phyloP scores from a whole-genome alignment of 768 basidiomycete species.

The Melanogaster broomeanus region DNA sequence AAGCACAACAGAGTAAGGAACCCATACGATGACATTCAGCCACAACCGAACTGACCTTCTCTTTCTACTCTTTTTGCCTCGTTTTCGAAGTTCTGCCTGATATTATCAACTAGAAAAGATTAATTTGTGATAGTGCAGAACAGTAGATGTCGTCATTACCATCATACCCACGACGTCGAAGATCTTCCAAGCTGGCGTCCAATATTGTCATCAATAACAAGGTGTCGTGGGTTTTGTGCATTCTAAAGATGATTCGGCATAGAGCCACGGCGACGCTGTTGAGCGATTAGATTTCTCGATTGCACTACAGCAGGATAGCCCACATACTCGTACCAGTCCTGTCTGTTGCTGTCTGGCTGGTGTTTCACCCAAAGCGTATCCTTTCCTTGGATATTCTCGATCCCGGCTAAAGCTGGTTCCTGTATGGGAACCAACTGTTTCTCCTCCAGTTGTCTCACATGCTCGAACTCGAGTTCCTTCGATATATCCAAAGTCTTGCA shows the following conservation, averaged over 20 bases:
- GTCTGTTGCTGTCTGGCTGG: constrained; percentile 22
- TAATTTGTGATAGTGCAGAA: background rate
- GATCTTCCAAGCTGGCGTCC: constrained; percentile 77
- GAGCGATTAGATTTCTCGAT: constrained; percentile 2
- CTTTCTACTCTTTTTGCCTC: background rate
- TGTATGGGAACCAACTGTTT: constrained; percentile 33
- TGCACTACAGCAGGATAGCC: constrained; percentile 31
- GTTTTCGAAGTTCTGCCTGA: background rate
- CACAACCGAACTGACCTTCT: background rate
- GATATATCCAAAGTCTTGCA: constrained; percentile 61
- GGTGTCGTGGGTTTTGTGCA: constrained; percentile 78
- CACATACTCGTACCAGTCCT: constrained; percentile 87
- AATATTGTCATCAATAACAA: constrained; percentile 88
- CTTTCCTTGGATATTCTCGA: constrained; percentile 45
- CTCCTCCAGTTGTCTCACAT: constrained; percentile 4
- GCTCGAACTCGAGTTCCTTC: constrained; percentile 55
- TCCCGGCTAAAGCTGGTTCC: constrained; percentile 69
- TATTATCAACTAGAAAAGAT: constrained; percentile 7
- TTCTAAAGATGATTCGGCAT: constrained; percentile 72
- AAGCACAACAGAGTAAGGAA: background rate
- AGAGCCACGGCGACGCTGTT: constrained; percentile 76
- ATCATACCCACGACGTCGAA: constrained; percentile 81
- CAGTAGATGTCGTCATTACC: constrained; percentile 38
- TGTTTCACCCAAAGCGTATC: constrained; percentile 71
- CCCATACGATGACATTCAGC: background rate